These are phyloP conservation scores for Monosporozyma aquatica DNA, from an alignment of 805 yeast genomes.

Conservation along the genomic window DNA sequence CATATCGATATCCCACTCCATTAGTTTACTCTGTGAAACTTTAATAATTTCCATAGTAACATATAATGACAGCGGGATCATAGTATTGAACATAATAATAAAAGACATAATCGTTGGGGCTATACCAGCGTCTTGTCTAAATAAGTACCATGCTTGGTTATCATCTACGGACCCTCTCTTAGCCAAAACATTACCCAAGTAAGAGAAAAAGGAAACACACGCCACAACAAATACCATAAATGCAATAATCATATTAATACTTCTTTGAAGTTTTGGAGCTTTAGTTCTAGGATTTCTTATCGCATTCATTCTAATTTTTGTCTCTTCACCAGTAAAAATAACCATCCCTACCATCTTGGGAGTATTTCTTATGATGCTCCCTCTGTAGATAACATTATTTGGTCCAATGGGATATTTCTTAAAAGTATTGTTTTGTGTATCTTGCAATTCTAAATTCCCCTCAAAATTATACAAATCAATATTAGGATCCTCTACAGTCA, in stretches of 20 bases:
- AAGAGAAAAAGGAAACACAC: slow-evolving; percentile 64
- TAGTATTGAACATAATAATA: slow-evolving; percentile 92
- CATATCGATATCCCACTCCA: slow-evolving; percentile 93
- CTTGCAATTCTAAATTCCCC: slow-evolving; percentile 49
- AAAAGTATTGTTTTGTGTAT: slow-evolving; percentile 30
- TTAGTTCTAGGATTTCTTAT: slow-evolving; percentile 81
- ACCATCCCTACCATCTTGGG: slow-evolving; percentile 66
- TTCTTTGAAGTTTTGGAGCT: slow-evolving; percentile 82
- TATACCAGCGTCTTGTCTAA: slow-evolving; percentile 64
- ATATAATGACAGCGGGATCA: slow-evolving; percentile 88
- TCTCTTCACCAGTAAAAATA: slow-evolving; percentile 89
- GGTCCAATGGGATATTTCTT: slow-evolving; percentile 55
- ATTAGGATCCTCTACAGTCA: slow-evolving; percentile 86
- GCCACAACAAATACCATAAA: slow-evolving; percentile 84
- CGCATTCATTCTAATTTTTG: slow-evolving; percentile 93
- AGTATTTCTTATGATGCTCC: slow-evolving; percentile 83
- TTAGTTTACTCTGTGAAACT: slow-evolving; percentile 68
- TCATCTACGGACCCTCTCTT: slow-evolving; percentile 28
- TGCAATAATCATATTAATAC: slow-evolving; percentile 72
- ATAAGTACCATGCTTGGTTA: slow-evolving; percentile 62
- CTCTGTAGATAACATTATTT: slow-evolving; percentile 82
- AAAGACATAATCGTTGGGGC: slow-evolving; percentile 93
- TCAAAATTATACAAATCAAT: slow-evolving; percentile 84
- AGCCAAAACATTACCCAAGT: slow-evolving; percentile 61
- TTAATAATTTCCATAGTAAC: slow-evolving; percentile 96